Base-by-base conservation (phyloP, 306 rosid species). In the Corylus heterophylla region DNA sequence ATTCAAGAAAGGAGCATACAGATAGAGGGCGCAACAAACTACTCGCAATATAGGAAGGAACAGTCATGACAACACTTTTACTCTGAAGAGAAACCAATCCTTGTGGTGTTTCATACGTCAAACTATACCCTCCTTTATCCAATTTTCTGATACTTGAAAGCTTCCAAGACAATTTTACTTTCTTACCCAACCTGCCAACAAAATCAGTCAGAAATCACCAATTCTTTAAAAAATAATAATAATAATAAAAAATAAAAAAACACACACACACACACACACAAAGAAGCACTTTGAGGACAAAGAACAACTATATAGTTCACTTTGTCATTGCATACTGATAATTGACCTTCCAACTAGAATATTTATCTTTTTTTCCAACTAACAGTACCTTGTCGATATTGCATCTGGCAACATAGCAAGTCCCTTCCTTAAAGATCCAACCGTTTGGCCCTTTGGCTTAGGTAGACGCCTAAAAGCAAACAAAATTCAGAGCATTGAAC, bases 371-470 rank as follows among this genome's bases (percentile, higher is more conserved):
- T 42, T 61, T 52, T 17, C 45, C 47, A 47, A 76, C 78, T 50
- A 55, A 18, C 25, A 74, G 25, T 86, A 93, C 99, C 92, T 90
- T 47, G 86, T 71, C 83, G 97, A 91, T 79, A 95, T 93, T 75
- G 99, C 96, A 16, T 93, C 83, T 16, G 99, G 97, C 85, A 93
- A 83, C 97, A 93, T 95, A 73, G 87, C 79, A 79, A 95, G 98
- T 79, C 99, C 98, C 86, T 91, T 93, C 74, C 94, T 86, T 75
- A 95, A 90, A 83, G 98, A 95, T 74, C 98, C 98, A 80, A 95
- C 99, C 16, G 98, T 95, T 84, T 93, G 99, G 73, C 98, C 98
- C 88, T 93, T 91, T 44, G 98, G 98, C 83, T 84, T 91, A 64
- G 99, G 98, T 25, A 95, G 96, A 82, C 90, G 96, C 90, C 99